Evolutionary conservation across 2,329 filamentous ascomycete species (phyloP).

Genomic region (Xylariaceae sp.): DNA sequence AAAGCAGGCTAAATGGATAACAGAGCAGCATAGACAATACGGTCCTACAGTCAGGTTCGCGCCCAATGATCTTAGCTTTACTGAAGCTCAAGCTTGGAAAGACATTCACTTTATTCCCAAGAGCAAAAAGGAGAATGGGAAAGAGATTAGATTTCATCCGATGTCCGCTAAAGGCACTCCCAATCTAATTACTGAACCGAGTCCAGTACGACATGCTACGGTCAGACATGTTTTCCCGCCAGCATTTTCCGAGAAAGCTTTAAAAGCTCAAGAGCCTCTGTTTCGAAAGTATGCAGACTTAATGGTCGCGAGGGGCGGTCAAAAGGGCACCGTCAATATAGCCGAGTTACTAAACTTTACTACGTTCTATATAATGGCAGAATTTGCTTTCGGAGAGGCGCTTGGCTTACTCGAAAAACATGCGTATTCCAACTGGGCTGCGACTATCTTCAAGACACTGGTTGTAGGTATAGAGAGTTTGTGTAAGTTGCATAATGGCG

Average conservation of each 20-base stretch:
- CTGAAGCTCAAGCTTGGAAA: constrained; percentile 5
- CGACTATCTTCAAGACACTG: constrained; percentile 23
- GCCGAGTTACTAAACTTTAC: constrained; percentile 25
- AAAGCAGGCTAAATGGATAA: constrained; percentile 31
- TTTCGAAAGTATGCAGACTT: constrained; percentile 25
- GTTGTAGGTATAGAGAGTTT: constrained; percentile 12
- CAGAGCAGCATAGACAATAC: constrained; percentile 29
- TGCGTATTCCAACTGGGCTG: constrained; percentile 27
- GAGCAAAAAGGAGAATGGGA: constrained; percentile 21
- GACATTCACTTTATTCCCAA: constrained; percentile 14
- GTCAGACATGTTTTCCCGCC: constrained; percentile 22
- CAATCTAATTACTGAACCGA: constrained; percentile 14
- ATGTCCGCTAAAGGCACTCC: constrained; percentile 18
- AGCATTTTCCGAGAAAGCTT: constrained; percentile 26
- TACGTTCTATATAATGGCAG: constrained; percentile 34
- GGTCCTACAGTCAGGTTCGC: constrained; percentile 31
- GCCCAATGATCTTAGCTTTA: constrained; percentile 33
- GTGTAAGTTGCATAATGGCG: not conserved
- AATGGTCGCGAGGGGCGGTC: constrained; percentile 15
- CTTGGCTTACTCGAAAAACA: constrained; percentile 26
- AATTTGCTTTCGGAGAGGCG: constrained; percentile 30
- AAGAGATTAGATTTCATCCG: constrained; percentile 14
- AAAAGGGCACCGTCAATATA: constrained; percentile 19
- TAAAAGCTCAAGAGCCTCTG: constrained; percentile 24
- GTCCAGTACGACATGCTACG: constrained; percentile 15